These are phyloP conservation scores for Pythium coloratum DNA, from an alignment of 352 stramenopile genomes.

Conservation along the genomic window DNA sequence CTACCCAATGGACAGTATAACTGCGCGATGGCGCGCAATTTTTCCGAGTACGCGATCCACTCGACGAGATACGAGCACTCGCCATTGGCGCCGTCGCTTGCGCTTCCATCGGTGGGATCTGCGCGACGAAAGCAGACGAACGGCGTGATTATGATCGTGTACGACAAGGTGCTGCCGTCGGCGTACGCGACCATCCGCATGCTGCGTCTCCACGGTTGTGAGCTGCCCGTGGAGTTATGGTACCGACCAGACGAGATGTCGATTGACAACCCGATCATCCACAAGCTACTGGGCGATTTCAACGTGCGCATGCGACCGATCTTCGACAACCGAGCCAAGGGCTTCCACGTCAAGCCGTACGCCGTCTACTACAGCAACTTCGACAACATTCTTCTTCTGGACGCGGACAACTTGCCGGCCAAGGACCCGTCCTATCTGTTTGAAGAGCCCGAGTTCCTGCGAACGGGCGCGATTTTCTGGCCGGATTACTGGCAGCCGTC, in stretches of 20 bases:
- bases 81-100: constrained; percentile 70
- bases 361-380: constrained; percentile 88
- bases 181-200: constrained; percentile 81
- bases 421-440: constrained; percentile 87
- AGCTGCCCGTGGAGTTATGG: constrained; percentile 83
- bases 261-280: constrained; percentile 77
- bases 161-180: constrained; percentile 75
- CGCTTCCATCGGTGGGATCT: constrained; percentile 41
- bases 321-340: constrained; percentile 68
- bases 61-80: constrained; percentile 69
- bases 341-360: constrained; percentile 84
- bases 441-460: constrained; percentile 69
- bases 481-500: constrained; percentile 81
- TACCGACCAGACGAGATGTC: constrained; percentile 86
- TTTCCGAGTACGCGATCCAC: constrained; percentile 80
- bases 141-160: constrained; percentile 84
- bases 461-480: constrained; percentile 84
- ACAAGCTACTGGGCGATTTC: constrained; percentile 61
- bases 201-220: constrained; percentile 72
- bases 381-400: constrained; percentile 79
- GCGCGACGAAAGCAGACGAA: constrained; percentile 59
- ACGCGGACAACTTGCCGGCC: constrained; percentile 79
- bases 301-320: constrained; percentile 82
- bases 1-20: constrained; percentile 71
- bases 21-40: constrained; percentile 79